Evolutionary conservation across 495 filamentous ascomycete species (phyloP).

Genomic region (Aspergillus kassunensis): DNA sequence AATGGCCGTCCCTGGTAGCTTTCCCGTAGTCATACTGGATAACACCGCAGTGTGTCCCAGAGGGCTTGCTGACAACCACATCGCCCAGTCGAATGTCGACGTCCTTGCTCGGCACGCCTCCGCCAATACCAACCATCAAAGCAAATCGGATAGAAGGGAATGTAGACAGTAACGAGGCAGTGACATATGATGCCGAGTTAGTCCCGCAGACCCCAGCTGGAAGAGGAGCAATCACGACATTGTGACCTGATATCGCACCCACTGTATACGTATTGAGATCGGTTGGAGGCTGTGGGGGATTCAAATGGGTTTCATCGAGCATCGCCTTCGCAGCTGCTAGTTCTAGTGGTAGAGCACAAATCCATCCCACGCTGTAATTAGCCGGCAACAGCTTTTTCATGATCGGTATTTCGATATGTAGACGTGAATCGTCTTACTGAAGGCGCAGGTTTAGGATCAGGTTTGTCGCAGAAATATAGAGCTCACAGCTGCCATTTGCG

Average conservation of each 20-base stretch:
- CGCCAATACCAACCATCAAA: slow-evolving; percentile 35
- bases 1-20: slow-evolving; percentile 17
- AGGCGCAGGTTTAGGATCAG: neutral
- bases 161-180: neutral
- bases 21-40: slow-evolving; percentile 40
- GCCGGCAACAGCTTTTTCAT: neutral
- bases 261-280: slow-evolving; percentile 32
- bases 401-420: neutral
- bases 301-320: slow-evolving; percentile 26
- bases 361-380: slow-evolving; percentile 30
- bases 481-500: neutral
- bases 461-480: neutral
- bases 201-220: slow-evolving; percentile 24
- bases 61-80: slow-evolving; percentile 31
- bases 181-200: slow-evolving; percentile 21
- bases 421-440: neutral
- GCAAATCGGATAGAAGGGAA: slow-evolving; percentile 23
- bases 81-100: slow-evolving; percentile 33
- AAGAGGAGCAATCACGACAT: slow-evolving; percentile 31
- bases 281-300: slow-evolving; percentile 7
- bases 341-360: slow-evolving; percentile 31
- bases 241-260: slow-evolving; percentile 25
- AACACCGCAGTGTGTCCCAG: slow-evolving; percentile 16
- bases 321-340: slow-evolving; percentile 23
- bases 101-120: slow-evolving; percentile 22